Base-by-base conservation (phyloP, 805 yeast genomes). In the Saturnispora saitoi region DNA sequence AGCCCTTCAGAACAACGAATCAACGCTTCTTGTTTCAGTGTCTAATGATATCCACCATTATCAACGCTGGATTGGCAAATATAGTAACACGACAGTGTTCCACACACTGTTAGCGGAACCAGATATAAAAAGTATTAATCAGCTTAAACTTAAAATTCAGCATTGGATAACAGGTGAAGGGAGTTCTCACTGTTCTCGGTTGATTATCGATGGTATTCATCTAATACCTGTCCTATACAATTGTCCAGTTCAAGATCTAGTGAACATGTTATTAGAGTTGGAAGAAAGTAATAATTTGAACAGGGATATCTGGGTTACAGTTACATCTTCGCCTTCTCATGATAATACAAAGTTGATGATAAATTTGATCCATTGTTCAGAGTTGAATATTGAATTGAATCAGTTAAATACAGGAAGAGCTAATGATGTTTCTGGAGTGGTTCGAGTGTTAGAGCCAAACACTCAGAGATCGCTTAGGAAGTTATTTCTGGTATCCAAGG, bases 381-480 rank as follows among this genome's bases (percentile, higher is more conserved):
- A 37, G 26, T 20, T 22, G 12, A 22, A 15, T 22, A 17, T 37
- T 22, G 41, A 44, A n/a, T 15, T 37, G 22, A 19, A 17, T 12
- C 42, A 17, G 4, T 19, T 44, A 14, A 37, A 28, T 32, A 44
- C 47, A 9, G 47, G 47, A 12, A 22, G 42, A 19, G 47, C 47
- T 10, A 15, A 11, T 15, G 47, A 44, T 28, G 42, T 44, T 7
- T 32, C 47, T 5, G 47, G 47, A 8, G 36, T 37, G 12, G 17
- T 37, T 8, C 15, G 41, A 8, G 29, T 20, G 14, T 8, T 37
- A n/a, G 41, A 37, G 7, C 28, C 26, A 20, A 20, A 10, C 3
- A 20, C 15, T 10, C 41, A 37, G n/a, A 22, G n/a, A 12, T 12
- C 41, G 6, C 29, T 22, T 10, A 37, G 41, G n/a, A 37, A 37